Evolutionary conservation across 2,329 filamentous ascomycete species (phyloP).

Genomic region (Colletotrichum tofieldiae): DNA sequence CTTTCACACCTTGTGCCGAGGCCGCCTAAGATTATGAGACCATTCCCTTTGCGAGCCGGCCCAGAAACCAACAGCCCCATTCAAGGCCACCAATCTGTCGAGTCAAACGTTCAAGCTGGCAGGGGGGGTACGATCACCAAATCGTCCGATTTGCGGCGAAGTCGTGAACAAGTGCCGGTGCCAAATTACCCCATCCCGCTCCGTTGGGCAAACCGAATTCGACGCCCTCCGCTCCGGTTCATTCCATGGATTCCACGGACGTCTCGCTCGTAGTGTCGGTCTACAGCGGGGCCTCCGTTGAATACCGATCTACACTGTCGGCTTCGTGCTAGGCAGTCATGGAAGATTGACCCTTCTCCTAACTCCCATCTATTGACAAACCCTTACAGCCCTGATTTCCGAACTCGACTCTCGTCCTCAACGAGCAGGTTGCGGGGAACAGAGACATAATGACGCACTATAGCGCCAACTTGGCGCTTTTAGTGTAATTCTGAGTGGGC

Average conservation of each 20-base stretch:
- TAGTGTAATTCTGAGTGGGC: not conserved
- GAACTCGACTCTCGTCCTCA: constrained; percentile 3
- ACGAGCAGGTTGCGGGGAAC: constrained; percentile 16
- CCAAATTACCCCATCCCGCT: constrained; percentile 29
- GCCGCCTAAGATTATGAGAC: constrained; percentile 6
- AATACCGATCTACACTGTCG: not conserved
- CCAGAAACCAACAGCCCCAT: constrained; percentile 4
- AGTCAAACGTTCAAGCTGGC: not conserved
- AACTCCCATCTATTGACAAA: not conserved
- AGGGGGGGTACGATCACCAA: constrained; percentile 1
- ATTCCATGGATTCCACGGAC: not conserved
- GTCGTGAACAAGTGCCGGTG: constrained; percentile 7
- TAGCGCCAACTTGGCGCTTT: constrained; percentile 2
- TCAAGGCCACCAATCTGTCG: constrained; percentile 14
- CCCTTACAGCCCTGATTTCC: too few species aligned
- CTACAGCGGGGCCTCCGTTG: not conserved
- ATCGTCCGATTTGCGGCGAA: constrained; percentile 18
- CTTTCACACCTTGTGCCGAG: constrained; percentile 12
- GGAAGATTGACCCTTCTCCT: not conserved
- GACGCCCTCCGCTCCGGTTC: constrained; percentile 9
- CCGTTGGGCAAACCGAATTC: constrained; percentile 33
- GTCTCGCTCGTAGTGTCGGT: not conserved
- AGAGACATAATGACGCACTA: constrained; percentile 22
- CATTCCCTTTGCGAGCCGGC: constrained; percentile 8
- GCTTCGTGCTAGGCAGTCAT: not conserved